These are phyloP conservation scores for Serendipita sp. DNA, from an alignment of 768 basidiomycete species.

Conservation along the genomic window DNA sequence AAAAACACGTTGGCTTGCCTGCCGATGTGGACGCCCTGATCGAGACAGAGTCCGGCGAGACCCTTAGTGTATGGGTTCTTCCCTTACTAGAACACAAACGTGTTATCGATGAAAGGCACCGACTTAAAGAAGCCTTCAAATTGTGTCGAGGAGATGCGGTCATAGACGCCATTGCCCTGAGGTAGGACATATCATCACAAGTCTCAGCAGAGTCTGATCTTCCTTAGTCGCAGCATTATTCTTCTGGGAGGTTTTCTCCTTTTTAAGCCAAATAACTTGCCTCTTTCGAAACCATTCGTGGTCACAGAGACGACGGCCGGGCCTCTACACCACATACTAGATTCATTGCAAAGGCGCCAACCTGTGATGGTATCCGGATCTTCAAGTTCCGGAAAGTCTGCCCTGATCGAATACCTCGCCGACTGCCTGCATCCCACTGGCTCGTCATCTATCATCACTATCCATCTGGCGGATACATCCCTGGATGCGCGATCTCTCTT, in stretches of 20 bases:
- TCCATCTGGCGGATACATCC: slow-evolving; percentile 90
- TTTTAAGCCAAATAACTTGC: slow-evolving; percentile 9
- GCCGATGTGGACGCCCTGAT: slow-evolving; percentile 47
- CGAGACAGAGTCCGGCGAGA: slow-evolving; percentile 34
- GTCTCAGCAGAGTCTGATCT: not conserved
- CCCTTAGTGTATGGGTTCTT: slow-evolving; percentile 74
- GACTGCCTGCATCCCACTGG: slow-evolving; percentile 39
- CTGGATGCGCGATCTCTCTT: slow-evolving; percentile 85
- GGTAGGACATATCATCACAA: slow-evolving; percentile 23
- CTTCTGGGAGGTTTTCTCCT: slow-evolving; percentile 10
- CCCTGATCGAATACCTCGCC: slow-evolving; percentile 65
- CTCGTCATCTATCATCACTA: slow-evolving; percentile 49
- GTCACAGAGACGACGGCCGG: slow-evolving; percentile 42
- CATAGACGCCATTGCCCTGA: slow-evolving; percentile 24
- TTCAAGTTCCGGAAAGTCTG: slow-evolving; percentile 77
- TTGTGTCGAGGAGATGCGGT: slow-evolving; percentile 20
- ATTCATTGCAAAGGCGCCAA: slow-evolving; percentile 46
- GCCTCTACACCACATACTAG: slow-evolving; percentile 46
- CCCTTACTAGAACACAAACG: slow-evolving; percentile 53
- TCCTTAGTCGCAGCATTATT: not conserved
- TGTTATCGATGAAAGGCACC: slow-evolving; percentile 33
- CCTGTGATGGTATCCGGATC: slow-evolving; percentile 75
- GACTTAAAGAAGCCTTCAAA: slow-evolving; percentile 18
- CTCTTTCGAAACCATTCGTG: slow-evolving; percentile 24
- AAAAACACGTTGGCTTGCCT: slow-evolving; percentile 39